Evolutionary conservation across 2,329 filamentous ascomycete species (phyloP), one percentile per base, ranked within the genome.

Genomic region (Cercospora sojina): DNA sequence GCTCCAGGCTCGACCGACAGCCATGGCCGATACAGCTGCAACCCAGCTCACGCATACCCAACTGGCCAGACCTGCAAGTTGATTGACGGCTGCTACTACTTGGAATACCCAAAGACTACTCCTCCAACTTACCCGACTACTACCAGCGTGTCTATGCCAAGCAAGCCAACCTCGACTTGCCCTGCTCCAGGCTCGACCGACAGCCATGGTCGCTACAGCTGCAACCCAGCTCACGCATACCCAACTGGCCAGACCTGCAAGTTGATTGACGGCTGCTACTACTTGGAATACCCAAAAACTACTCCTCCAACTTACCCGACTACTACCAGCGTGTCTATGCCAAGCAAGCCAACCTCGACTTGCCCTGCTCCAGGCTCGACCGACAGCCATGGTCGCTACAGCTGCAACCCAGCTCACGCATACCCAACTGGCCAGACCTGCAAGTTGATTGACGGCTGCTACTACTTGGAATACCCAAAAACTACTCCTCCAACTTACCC

Each of bases 11-110:
- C 35, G 20, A 55, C 35, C 41, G 59, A 59, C 55, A 51, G 47
- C 41, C 43, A 59, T 8, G 55, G 59, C 9, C 64, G 53, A 38
- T 67, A 67, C 59, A 65, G 64, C 41, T 68, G 65, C 66, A 64
- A 68, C 66, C 66, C 71, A 38, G 71, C 71, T 20, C 64, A 70
- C 53, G 27, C 47, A n/a, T 72, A 72, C 32, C 70, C 70, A 27
- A 60, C 64, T 43, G 69, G 69, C 31, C 68, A 69, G 18, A 65
- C 31, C 31, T 71, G 70, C 59, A 47, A 69, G 35, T 43, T 66
- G 2, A 56, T 68, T 18, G 64, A 64, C 32, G 69, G 69, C 25
- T 66, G 59, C 23, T 58, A 69, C 56, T 67, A 64, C 25, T 20
- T 72, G 6, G 62, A 68, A 7, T 65, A 65, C 49, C 65, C 65